Evolutionary conservation across 768 basidiomycete species (phyloP).

Genomic region (Pisolithus marmoratus): DNA sequence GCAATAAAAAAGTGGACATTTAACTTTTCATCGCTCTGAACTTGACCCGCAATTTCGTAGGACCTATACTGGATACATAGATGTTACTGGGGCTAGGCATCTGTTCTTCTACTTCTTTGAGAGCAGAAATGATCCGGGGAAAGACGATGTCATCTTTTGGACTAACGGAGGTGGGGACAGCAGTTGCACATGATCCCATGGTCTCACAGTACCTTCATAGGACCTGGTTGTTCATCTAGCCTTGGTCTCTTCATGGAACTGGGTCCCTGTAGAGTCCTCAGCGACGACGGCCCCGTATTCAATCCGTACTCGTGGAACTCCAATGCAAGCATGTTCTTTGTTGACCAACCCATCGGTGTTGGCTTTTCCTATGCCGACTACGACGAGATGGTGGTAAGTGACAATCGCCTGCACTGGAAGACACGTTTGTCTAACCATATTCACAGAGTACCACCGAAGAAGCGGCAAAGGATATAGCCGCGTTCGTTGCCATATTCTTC

Average conservation of each 20-base stretch:
- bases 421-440: background rate
- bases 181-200: conserved; percentile 1
- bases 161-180: conserved; percentile 48
- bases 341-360: conserved; percentile 41
- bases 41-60: conserved; percentile 21
- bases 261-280: conserved; percentile 65
- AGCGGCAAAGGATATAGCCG: conserved; percentile 64
- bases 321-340: conserved; percentile 48
- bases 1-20: background rate
- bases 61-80: conserved; percentile 63
- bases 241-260: conserved; percentile 69
- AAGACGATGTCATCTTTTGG: conserved; percentile 56
- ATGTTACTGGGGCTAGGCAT: conserved; percentile 54
- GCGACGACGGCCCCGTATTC: conserved; percentile 43
- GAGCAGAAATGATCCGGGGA: conserved; percentile 50
- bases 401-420: conserved; percentile 1
- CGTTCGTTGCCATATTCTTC: conserved; percentile 69
- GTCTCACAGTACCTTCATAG: conserved; percentile 5
- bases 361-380: conserved; percentile 44
- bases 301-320: conserved; percentile 64
- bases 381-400: conserved; percentile 34
- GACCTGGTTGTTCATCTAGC: conserved; percentile 51
- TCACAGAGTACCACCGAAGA: conserved; percentile 56
- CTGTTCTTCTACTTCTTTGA: conserved; percentile 77
- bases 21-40: background rate